phyloP scores from a whole-genome alignment of 352 stramenopile genomes.

The Globisporangium heterothallicum region DNA sequence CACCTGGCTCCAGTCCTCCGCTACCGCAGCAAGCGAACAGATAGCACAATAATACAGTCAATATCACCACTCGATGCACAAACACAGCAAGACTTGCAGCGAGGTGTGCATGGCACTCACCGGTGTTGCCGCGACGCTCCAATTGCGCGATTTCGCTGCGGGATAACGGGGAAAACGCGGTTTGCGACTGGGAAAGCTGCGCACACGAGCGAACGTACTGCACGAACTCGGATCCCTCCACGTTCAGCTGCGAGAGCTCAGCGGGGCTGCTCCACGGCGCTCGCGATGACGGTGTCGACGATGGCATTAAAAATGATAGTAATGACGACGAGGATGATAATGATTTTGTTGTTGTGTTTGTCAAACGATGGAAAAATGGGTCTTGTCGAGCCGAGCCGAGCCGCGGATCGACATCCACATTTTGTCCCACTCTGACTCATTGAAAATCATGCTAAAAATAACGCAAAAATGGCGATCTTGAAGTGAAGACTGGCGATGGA shows the following conservation, averaged over 20 bases:
- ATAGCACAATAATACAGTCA: constrained; percentile 4
- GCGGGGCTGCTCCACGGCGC: constrained; percentile 3
- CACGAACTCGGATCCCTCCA: constrained; percentile 1
- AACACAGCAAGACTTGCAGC: constrained; percentile 1
- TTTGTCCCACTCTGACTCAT: no score
- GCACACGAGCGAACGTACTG: constrained; percentile 6
- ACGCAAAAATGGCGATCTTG: no score
- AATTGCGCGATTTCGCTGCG: constrained; percentile 40
- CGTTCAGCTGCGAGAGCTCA: constrained; percentile 4
- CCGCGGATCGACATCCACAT: no score
- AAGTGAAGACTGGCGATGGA: no score
- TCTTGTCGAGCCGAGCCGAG: no score
- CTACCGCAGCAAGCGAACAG: constrained; percentile 12
- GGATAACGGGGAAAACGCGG: constrained; percentile 38
- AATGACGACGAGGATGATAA: no score
- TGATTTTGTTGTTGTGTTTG: no score
- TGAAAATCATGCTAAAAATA: no score
- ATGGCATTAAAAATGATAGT: no score
- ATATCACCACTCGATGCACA: no score
- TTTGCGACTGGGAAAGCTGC: not conserved
- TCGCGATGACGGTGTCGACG: no score
- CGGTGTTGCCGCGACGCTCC: constrained; percentile 55
- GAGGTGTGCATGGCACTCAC: constrained; percentile 18
- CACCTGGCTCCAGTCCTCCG: constrained; percentile 56
- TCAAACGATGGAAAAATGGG: no score